Evolutionary conservation across 129 eudicot species (phyloP), one percentile per base, ranked within the genome.

Genomic region (Lonicera japonica): DNA sequence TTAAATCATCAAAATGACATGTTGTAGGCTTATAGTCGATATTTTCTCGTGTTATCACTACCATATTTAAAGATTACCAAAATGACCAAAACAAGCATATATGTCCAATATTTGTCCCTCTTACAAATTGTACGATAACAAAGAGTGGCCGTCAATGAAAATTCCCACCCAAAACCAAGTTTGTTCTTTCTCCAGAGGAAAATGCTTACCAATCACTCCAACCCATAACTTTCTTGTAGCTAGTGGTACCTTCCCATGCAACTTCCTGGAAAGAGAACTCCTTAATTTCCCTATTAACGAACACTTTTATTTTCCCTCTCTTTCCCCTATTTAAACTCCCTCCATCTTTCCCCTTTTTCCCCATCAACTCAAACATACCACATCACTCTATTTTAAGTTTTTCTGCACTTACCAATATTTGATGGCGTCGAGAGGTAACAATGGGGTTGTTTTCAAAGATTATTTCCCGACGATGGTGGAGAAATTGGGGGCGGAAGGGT

Each of bases 391-490:
- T 50, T 3, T 14, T 5, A 5, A 50, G 9, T n/a, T 17, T 17
- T 11, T 17, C 0, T 3, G 19, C 4, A 3, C 19, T 3, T 50
- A 1, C 36, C 36, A 2, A 29, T 29, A 1, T 50, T 50, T 50
- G 4, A 14, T 16, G 20, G 55, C 9, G 5, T 14, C 55, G n/a
- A 50, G 16, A 50, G 21, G 55, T 5, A 56, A 25, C 11, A 56
- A 23, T 56, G 40, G 61, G 18, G 20, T 56, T 23, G 40, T 24
- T 23, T 78, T 78, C 63, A 67, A 78, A 4, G 85, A 80, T 46
- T 63, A 40, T 21, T 61, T 80, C 1, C 81, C 85, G 1, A 12
- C 70, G 47, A 80, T 80, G 82, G 79, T 64, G 65, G 70, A 70
- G 21, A 75, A 72, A 65, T 53, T 80, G 20, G 85, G 85, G 1